Conservation (phyloP, 345 rosid species). For the Triadica sebifera region DNA sequence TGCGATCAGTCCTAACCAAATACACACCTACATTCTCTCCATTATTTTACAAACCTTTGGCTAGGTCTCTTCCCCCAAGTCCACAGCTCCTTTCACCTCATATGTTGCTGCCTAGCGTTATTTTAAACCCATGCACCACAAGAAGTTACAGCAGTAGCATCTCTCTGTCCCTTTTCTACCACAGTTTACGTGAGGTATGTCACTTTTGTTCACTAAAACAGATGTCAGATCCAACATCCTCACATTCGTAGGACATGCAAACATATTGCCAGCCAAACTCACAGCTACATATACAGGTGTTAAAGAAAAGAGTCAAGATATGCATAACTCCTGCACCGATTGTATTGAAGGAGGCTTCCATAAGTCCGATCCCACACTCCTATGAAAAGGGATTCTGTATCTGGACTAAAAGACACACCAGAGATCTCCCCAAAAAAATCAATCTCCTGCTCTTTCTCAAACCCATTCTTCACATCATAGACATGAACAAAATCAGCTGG, state of each 20-base stretch:
- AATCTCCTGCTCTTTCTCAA: slow-evolving; percentile 57
- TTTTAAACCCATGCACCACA: slow-evolving; percentile 17
- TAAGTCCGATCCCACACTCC: slow-evolving; percentile 69
- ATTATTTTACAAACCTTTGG: slow-evolving; percentile 19
- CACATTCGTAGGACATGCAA: slow-evolving; percentile 13
- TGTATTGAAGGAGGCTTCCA: slow-evolving; percentile 61
- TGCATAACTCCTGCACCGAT: slow-evolving; percentile 44
- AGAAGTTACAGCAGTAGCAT: slow-evolving; percentile 7
- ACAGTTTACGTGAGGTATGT: slow-evolving; percentile 14
- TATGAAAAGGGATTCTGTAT: slow-evolving; percentile 51
- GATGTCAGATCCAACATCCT: slow-evolving; percentile 16
- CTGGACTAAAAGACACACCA: slow-evolving; percentile 60
- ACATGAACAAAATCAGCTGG: slow-evolving; percentile 68
- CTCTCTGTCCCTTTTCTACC: slow-evolving; percentile 23
- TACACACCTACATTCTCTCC: slow-evolving; percentile 20
- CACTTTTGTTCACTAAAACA: slow-evolving; percentile 19
- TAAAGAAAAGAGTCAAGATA: slow-evolving; percentile 45
- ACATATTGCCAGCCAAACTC: slow-evolving; percentile 19
- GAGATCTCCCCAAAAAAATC: slow-evolving; percentile 70
- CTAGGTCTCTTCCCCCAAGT: neutral
- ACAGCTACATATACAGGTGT: slow-evolving; percentile 4
- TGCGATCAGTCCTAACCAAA: slow-evolving; percentile 5
- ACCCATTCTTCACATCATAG: slow-evolving; percentile 50
- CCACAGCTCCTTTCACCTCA: slow-evolving; percentile 4
- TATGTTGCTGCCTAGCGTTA: slow-evolving; percentile 4